These are phyloP conservation scores for Suillus alpinus DNA, from an alignment of 768 basidiomycete genomes.

Conservation along the genomic window DNA sequence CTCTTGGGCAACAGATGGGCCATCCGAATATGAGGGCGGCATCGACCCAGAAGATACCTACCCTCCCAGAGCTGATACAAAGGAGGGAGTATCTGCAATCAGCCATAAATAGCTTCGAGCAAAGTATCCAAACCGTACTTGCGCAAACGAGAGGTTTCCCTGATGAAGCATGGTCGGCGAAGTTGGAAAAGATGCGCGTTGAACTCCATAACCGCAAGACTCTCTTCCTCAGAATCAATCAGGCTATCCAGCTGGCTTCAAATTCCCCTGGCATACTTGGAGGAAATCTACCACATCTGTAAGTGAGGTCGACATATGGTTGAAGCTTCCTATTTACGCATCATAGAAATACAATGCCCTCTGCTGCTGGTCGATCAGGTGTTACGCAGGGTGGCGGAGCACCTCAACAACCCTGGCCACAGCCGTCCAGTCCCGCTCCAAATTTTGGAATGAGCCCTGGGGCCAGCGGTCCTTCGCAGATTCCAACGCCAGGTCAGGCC, in stretches of 20 bases:
- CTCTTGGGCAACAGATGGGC: conserved; percentile 16
- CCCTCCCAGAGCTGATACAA: conserved; percentile 23
- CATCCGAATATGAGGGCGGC: conserved; percentile 19
- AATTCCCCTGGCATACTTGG: conserved; percentile 17
- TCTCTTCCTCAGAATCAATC: conserved; percentile 33
- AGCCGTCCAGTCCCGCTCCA: not conserved
- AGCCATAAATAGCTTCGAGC: conserved; percentile 10
- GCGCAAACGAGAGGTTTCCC: conserved; percentile 9
- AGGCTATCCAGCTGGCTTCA: conserved; percentile 24
- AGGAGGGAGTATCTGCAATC: conserved; percentile 15
- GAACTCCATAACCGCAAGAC: conserved; percentile 38
- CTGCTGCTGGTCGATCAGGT: conserved; percentile 20
- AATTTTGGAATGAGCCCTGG: conserved; percentile 21
- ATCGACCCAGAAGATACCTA: conserved; percentile 15
- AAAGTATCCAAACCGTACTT: conserved; percentile 3
- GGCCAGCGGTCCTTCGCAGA: conserved; percentile 15
- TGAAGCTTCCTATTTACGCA: conserved; percentile 8
- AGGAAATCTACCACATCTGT: conserved; percentile 33
- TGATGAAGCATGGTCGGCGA: conserved; percentile 17
- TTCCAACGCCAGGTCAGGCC: conserved; percentile 15
- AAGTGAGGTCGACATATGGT: conserved; percentile 13
- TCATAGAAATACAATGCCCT: conserved; percentile 16
- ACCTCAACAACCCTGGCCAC: conserved; percentile 3
- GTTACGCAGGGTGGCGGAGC: conserved; percentile 19
- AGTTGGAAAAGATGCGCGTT: conserved; percentile 14